Conservation (phyloP, 768 basidiomycete species). For the Macrolepiota albuminosa region DNA sequence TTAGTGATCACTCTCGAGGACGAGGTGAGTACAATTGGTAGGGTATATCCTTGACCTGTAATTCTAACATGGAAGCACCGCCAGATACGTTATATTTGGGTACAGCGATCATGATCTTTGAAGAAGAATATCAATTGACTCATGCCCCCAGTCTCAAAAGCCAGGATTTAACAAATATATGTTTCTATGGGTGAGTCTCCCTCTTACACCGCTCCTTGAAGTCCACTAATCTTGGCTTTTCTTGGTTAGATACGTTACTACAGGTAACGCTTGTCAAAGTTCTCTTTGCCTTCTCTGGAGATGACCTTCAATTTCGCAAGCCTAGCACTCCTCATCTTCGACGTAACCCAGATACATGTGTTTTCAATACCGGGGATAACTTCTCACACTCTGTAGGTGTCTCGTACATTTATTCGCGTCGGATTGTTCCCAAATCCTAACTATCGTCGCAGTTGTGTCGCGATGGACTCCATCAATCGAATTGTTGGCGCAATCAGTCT, state of each 20-base stretch:
- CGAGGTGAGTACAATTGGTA: slow-evolving; percentile 18
- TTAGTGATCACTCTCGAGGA: slow-evolving; percentile 30
- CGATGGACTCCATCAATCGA: slow-evolving; percentile 38
- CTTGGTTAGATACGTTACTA: slow-evolving; percentile 40
- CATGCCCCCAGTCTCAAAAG: slow-evolving; percentile 25
- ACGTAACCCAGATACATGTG: slow-evolving; percentile 40
- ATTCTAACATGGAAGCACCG: background rate
- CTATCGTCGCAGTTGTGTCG: slow-evolving; percentile 31
- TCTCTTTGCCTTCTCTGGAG: background rate
- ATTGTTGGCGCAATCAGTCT: slow-evolving; percentile 39
- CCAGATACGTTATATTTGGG: slow-evolving; percentile 37
- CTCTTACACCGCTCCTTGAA: background rate
- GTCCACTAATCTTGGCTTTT: background rate
- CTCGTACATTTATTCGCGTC: background rate
- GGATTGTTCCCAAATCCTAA: background rate
- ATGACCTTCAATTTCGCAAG: slow-evolving; percentile 15
- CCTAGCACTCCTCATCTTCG: slow-evolving; percentile 36
- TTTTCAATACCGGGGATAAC: slow-evolving; percentile 35
- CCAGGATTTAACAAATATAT: slow-evolving; percentile 30
- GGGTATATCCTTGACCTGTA: background rate
- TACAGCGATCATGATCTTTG: slow-evolving; percentile 11
- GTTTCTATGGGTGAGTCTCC: slow-evolving; percentile 34
- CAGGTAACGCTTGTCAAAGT: slow-evolving; percentile 1
- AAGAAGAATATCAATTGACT: background rate
- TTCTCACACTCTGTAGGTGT: slow-evolving; percentile 29